A percentile compares a stretch with the other conserved stretches of the same genome.
phyloP scores from a whole-genome alignment of 805 yeast genomes.

The Yamadazyma laniorum region DNA sequence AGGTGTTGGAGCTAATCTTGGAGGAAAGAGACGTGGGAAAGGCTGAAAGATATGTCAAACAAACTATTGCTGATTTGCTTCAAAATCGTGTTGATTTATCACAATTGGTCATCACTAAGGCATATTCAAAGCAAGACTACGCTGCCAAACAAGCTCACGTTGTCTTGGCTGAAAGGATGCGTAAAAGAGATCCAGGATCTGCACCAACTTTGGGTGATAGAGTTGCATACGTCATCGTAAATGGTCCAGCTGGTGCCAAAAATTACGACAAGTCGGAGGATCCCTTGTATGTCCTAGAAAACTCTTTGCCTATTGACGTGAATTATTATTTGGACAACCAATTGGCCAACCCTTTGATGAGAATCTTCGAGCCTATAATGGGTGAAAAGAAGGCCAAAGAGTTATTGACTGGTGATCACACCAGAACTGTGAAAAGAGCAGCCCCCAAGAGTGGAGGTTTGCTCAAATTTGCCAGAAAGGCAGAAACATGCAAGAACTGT shows the following conservation, averaged over 20 bases:
- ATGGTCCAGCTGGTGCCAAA: conserved; percentile 68
- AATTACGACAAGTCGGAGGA: conserved; percentile 97
- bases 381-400: conserved; percentile 84
- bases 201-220: conserved; percentile 98
- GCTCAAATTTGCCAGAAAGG: conserved; percentile 87
- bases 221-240: conserved; percentile 91
- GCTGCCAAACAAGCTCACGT: conserved; percentile 97
- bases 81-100: conserved; percentile 93
- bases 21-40: conserved; percentile 84
- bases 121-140: conserved; percentile 83
- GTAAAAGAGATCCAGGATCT: conserved; percentile 93
- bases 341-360: conserved; percentile 83
- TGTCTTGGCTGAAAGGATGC: conserved; percentile 93
- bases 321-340: conserved; percentile 92
- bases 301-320: conserved; percentile 90
- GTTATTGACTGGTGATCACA: conserved; percentile 78
- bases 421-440: conserved; percentile 68
- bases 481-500: conserved; percentile 87
- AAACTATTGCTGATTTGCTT: conserved; percentile 82
- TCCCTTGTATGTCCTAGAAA: conserved; percentile 88
- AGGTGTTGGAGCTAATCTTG: conserved; percentile 78
- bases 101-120: conserved; percentile 90
- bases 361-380: conserved; percentile 92
- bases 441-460: conserved; percentile 83
- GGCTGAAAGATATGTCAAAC: conserved; percentile 82